Conservation (phyloP, 2,329 filamentous ascomycete genomes). For the Pseudogymnoascus sp. region DNA sequence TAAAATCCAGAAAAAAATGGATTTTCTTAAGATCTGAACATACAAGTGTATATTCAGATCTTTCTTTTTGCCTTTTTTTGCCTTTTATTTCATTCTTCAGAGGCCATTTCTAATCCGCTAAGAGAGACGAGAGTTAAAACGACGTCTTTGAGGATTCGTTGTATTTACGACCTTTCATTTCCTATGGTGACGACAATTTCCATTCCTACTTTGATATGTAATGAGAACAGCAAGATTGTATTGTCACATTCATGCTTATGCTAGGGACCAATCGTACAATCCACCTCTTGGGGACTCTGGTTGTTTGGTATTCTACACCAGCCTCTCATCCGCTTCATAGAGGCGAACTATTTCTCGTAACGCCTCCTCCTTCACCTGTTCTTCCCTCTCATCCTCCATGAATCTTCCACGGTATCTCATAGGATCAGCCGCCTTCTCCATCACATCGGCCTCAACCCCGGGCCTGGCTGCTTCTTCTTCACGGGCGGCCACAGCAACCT, state of each 20-base stretch:
- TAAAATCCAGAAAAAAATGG: slow-evolving; percentile 1
- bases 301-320: neutral
- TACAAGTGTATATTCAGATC: neutral
- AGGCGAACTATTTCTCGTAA: neutral
- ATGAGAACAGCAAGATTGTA: neutral
- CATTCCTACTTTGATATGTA: neutral
- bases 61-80: neutral
- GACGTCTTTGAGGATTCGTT: neutral
- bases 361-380: neutral
- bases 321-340: neutral
- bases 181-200: too few relatives aligned
- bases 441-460: neutral
- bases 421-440: neutral
- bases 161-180: neutral
- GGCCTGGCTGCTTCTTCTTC: neutral
- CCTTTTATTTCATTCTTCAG: neutral
- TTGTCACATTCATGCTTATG: neutral
- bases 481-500: neutral
- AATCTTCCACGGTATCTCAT: neutral
- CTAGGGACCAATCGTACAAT: neutral
- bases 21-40: neutral
- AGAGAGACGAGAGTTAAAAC: neutral
- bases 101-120: neutral
- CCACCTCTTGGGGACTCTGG: neutral
- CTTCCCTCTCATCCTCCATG: neutral